Evolutionary conservation across 139 green algal species (phyloP).

Genomic region (Picochlorum sp.): DNA sequence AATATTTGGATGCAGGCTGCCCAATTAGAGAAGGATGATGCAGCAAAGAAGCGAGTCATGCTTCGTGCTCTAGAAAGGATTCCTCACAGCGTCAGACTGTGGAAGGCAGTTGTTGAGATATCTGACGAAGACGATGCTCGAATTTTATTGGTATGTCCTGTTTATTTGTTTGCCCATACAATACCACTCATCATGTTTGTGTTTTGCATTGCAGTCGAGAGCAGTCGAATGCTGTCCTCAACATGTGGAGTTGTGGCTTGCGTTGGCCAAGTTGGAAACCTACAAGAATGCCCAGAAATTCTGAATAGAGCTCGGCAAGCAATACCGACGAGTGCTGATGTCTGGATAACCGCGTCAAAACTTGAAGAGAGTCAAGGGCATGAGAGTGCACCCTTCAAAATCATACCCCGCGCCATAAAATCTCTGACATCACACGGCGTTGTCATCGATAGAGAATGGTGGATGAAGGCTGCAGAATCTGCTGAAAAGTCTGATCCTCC

Average conservation of each 20-base stretch:
- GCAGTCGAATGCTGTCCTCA: constrained; percentile 96
- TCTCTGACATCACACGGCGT: constrained; percentile 67
- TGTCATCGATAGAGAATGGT: constrained; percentile 85
- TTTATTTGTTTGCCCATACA: background rate
- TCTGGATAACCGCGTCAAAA: constrained; percentile 94
- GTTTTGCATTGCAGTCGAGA: constrained; percentile 49
- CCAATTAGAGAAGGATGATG: constrained; percentile 63
- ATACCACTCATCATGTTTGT: background rate
- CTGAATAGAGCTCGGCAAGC: constrained; percentile 90
- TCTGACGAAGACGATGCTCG: constrained; percentile 81
- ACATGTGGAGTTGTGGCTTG: constrained; percentile 96
- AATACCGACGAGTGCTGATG: constrained; percentile 72
- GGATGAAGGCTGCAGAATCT: constrained; percentile 78
- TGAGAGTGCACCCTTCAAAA: constrained; percentile 61
- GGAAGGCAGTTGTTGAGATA: constrained; percentile 95
- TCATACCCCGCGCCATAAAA: constrained; percentile 60
- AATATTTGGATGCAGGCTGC: constrained; percentile 89
- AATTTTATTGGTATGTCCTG: constrained; percentile 23
- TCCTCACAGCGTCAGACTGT: constrained; percentile 81
- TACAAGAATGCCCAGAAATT: constrained; percentile 90
- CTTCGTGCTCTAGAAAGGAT: constrained; percentile 84
- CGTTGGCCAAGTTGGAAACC: constrained; percentile 84
- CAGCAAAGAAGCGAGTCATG: constrained; percentile 79
- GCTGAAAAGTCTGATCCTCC: constrained; percentile 58
- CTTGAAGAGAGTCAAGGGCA: constrained; percentile 92